These are phyloP conservation scores for Phaffomyces antillensis DNA, from an alignment of 805 yeast genomes.

Conservation along the genomic window DNA sequence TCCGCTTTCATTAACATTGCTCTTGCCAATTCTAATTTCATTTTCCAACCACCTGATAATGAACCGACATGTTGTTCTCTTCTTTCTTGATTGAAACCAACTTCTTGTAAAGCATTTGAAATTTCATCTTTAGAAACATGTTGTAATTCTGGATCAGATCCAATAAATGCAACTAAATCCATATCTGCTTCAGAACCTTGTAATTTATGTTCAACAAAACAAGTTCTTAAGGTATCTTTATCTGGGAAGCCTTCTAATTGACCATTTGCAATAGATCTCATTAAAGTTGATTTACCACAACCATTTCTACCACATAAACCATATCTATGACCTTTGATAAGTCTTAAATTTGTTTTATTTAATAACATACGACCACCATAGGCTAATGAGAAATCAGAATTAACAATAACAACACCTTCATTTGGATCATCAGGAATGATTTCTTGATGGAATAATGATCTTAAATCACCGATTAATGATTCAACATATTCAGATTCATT, in stretches of 20 bases:
- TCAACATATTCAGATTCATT: constrained; percentile 37
- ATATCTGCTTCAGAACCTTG: constrained; percentile 93
- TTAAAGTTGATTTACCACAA: constrained; percentile 96
- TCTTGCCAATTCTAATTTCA: constrained; percentile 97
- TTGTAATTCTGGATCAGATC: constrained; percentile 74
- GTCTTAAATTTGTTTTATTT: constrained; percentile 83
- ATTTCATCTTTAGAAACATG: constrained; percentile 63
- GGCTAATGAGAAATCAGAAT: constrained; percentile 91
- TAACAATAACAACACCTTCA: constrained; percentile 87
- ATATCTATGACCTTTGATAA: constrained; percentile 91
- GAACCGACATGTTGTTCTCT: constrained; percentile 89
- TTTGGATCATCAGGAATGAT: constrained; percentile 53
- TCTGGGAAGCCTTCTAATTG: constrained; percentile 97
- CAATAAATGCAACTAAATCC: constrained; percentile 84
- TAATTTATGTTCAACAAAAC: constrained; percentile 94
- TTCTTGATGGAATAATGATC: constrained; percentile 45
- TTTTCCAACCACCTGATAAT: constrained; percentile 98
- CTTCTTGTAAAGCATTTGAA: constrained; percentile 66
- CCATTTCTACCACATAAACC: constrained; percentile 98
- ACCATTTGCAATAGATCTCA: constrained; percentile 95
- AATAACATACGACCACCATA: constrained; percentile 96
- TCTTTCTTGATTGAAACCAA: constrained; percentile 89
- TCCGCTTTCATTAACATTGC: constrained; percentile 98
- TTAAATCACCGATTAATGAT: constrained; percentile 38
- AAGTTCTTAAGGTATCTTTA: constrained; percentile 76